Evolutionary conservation across 2,329 filamentous ascomycete genomes (phyloP), one percentile per base, ranked within the genome.

Genomic region (Colletotrichum caudatum): DNA sequence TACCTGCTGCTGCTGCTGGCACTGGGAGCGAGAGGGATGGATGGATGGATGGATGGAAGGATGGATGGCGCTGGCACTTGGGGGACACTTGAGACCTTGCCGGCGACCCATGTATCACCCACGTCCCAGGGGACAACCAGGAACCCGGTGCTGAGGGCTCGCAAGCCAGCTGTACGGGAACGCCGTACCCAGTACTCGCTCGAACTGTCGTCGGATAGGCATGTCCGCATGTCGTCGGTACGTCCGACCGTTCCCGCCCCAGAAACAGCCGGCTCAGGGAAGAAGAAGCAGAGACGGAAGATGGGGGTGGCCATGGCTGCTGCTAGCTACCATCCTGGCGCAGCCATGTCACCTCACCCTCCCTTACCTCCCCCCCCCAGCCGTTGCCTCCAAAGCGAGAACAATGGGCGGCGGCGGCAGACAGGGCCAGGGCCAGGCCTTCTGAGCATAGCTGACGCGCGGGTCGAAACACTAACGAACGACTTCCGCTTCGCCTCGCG

Each of bases 51-150:
- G 26, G 26, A 29, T 29, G 26, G 20, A 12, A 18, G 29, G 44
- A 46, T 46, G 51, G 51, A 37, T 56, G 53, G 9, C 48, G 39
- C 51, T 68, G 66, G 60, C 54, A 63, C 70, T 62, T 56, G 57
- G 39, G 39, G 35, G 53, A 35, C 53, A 67, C 50, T 66, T 62
- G 64, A 67, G 68, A 71, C 68, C 64, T 62, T 61, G 65, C 69
- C 69, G 48, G 51, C 48, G 46, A 54, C 69, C 70, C 70, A 71
- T 66, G 73, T 74, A 62, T 71, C 71, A 72, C 62, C 73, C 73
- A 66, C 65, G 68, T 66, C 66, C 72, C 62, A 59, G 39, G 71
- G 51, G 33, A 56, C 54, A 57, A 74, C 73, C 73, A 74, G 71
- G 67, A 67, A 68, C 64, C 66, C 44, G 68, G 71, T 39, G 73